These are phyloP conservation scores for Aspergillus saccharolyticus DNA, from an alignment of 495 filamentous ascomycete species.

Conservation along the genomic window DNA sequence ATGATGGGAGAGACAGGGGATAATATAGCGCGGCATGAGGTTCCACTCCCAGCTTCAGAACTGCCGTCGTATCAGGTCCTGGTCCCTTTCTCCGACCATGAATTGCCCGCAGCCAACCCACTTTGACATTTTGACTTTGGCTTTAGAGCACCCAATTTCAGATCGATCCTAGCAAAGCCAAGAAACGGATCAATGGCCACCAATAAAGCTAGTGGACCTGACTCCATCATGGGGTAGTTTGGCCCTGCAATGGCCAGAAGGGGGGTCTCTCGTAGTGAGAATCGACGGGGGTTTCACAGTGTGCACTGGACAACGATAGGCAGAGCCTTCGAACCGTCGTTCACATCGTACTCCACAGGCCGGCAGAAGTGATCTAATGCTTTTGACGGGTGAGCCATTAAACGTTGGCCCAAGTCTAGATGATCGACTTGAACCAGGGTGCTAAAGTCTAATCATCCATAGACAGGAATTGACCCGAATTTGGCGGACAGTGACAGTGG, in stretches of 20 bases:
- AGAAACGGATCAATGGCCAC: slow-evolving; percentile 1
- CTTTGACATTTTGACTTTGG: slow-evolving; percentile 5
- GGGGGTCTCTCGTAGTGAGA: slow-evolving; percentile 20
- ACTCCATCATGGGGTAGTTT: slow-evolving; percentile 8
- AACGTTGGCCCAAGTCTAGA: background rate
- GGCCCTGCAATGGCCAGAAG: slow-evolving; percentile 15
- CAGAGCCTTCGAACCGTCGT: slow-evolving; percentile 27
- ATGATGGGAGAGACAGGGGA: slow-evolving; percentile 8
- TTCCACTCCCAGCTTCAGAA: background rate
- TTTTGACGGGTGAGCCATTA: background rate
- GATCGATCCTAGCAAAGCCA: background rate
- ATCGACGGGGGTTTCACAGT: slow-evolving; percentile 7
- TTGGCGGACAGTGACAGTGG: background rate
- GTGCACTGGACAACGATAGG: slow-evolving; percentile 17
- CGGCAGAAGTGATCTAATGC: slow-evolving; percentile 17
- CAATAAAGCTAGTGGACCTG: slow-evolving; percentile 1
- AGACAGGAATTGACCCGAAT: background rate
- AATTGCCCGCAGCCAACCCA: background rate
- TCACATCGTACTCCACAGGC: slow-evolving; percentile 26
- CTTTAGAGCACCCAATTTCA: background rate
- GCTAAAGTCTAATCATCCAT: background rate
- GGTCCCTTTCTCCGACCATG: slow-evolving; percentile 8
- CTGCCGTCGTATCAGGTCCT: background rate
- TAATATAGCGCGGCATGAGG: slow-evolving; percentile 4
- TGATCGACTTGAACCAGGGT: background rate